A percentile compares a stretch with the other conserved stretches of the same genome.
These are phyloP conservation scores for Syncephalis fuscata DNA, from an alignment of 371 early-diverging fungal species.

Conservation along the genomic window DNA sequence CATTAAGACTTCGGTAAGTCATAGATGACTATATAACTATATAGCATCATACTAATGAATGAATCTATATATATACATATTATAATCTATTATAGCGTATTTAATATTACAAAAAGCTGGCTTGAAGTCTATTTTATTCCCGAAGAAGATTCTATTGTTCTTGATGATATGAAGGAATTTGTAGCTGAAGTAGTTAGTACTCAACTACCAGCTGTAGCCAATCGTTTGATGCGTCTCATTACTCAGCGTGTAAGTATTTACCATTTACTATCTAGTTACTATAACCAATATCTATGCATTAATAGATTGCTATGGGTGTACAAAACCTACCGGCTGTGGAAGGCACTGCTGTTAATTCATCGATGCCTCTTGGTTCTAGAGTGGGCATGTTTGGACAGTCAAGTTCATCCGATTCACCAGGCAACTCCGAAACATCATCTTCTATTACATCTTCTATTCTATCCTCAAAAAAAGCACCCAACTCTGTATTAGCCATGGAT, in stretches of 20 bases:
- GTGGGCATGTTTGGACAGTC: not conserved
- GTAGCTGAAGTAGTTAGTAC: conserved; percentile 53
- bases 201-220: conserved; percentile 43
- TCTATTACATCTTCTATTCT: conserved; percentile 17
- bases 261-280: conserved; percentile 1
- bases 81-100: conserved; percentile 10
- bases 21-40: no score
- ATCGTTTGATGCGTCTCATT: conserved; percentile 45
- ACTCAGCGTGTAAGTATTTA: conserved; percentile 34
- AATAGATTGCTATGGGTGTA: no score
- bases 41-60: no score
- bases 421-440: conserved; percentile 11
- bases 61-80: no score
- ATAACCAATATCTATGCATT: conserved; percentile 17
- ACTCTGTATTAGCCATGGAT: conserved; percentile 44
- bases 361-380: not conserved
- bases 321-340: no score
- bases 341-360: not conserved
- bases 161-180: conserved; percentile 60
- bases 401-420: conserved; percentile 6
- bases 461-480: conserved; percentile 3
- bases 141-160: conserved; percentile 39
- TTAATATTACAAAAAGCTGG: conserved; percentile 33
- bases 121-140: conserved; percentile 24
- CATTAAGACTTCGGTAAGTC: no score